Base-by-base conservation (phyloP, 1,284 basidiomycete species). In the Cutaneotrichosporon sp. region DNA sequence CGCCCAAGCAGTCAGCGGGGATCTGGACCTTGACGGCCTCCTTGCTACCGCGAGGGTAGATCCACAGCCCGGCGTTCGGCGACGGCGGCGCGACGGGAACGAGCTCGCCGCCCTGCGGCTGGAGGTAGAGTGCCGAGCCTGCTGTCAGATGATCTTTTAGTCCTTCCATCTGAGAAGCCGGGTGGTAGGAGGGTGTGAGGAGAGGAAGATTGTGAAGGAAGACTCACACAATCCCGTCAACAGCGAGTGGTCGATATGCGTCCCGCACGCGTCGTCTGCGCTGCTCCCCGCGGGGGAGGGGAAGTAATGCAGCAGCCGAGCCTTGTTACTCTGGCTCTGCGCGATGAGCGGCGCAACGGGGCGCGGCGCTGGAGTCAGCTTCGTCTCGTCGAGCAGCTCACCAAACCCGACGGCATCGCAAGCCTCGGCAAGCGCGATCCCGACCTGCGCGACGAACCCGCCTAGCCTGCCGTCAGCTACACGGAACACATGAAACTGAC, bases 351-450 rank as follows among this genome's bases (percentile, higher is more conserved):
- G 66, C 42, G 76, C 71, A 20, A 82, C 81, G 14, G 52, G 55
- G 22, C 22, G n/a, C 14, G 16, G 33, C 2, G 54, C 33, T 53
- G 11, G 20, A 4, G 51, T 53, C 10, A 53, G 51, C 34, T 24
- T n/a, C n/a, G n/a, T n/a, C n/a, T 14, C 18, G n/a, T n/a, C n/a
- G n/a, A n/a, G n/a, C 4, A 18, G 24, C 54, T 31, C 71, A 91
- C 91, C 89, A 70, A 95, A 95, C 42, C 87, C 86, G 70, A 95
- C 95, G 38, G 87, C 86, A 72, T 97, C 91, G 74, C 93, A 95
- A 14, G 92, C 93, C 16, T 75, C 80, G 1, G 92, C 92, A 25
- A 97, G 80, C 63, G 90, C 82, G 66, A 86, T 84, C 3, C 93
- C 94, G 20, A 93, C 86, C 49, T 87, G 78, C 70, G 91, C 92